Evolutionary conservation across 805 yeast species (phyloP).

Genomic region (Metschnikowia chrysomelidarum): DNA sequence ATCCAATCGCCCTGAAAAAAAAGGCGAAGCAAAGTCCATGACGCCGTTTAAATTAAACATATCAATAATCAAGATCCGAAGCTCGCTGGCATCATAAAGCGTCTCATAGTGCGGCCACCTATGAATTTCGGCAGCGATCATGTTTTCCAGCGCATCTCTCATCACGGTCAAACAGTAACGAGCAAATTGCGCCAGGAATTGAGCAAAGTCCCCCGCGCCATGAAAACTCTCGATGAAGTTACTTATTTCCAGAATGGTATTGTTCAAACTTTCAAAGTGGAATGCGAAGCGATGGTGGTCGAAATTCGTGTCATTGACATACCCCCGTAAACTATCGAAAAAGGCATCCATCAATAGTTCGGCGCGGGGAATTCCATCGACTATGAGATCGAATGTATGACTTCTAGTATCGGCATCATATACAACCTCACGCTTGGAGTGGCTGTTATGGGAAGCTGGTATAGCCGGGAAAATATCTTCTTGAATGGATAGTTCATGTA

Average conservation of each 20-base stretch:
- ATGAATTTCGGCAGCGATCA: background rate
- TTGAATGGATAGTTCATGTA: too few species aligned
- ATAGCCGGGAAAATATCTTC: too few species aligned
- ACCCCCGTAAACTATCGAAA: background rate
- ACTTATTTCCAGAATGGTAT: background rate
- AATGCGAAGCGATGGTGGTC: background rate
- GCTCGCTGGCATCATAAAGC: constrained; percentile 1
- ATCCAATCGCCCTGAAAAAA: too few species aligned
- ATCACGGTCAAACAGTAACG: background rate
- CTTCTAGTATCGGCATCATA: too few species aligned
- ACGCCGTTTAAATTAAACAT: constrained; percentile 1
- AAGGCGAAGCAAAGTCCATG: too few species aligned
- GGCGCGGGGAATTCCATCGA: too few species aligned
- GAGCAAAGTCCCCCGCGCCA: too few species aligned
- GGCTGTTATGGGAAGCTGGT: too few species aligned
- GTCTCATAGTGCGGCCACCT: background rate
- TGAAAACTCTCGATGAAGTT: too few species aligned
- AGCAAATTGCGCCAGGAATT: background rate
- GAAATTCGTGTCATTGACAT: constrained; percentile 1
- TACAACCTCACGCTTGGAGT: too few species aligned
- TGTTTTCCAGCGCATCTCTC: constrained; percentile 1
- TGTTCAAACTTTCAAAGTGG: background rate
- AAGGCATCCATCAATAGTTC: constrained; percentile 2
- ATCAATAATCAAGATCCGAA: constrained; percentile 1
- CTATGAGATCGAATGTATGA: too few species aligned